These are phyloP conservation scores for Xerocomus amazonicus DNA, from an alignment of 1,284 basidiomycete species.

Conservation along the genomic window DNA sequence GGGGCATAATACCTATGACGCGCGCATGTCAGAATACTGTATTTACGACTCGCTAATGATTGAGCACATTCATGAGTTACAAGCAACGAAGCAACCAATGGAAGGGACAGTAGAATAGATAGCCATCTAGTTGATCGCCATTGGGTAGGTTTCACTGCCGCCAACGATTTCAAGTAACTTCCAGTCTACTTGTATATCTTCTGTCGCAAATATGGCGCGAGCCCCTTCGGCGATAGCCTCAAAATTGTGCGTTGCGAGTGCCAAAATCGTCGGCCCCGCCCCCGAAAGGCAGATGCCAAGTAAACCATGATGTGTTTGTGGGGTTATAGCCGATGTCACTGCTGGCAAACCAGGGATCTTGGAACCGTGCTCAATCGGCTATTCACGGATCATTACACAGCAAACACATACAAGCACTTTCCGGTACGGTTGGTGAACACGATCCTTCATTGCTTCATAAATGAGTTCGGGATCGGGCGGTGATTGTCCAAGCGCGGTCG, in stretches of 20 bases:
- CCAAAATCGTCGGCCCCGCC: slow-evolving; percentile 96
- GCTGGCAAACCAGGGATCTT: slow-evolving; percentile 94
- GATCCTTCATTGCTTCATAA: slow-evolving; percentile 99
- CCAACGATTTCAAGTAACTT: slow-evolving; percentile 65
- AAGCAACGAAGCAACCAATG: too few species aligned
- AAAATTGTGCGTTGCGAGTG: slow-evolving; percentile 86
- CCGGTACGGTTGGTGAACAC: slow-evolving; percentile 96
- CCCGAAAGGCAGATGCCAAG: slow-evolving; percentile 98
- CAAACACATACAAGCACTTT: slow-evolving; percentile 65
- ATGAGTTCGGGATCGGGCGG: slow-evolving; percentile 94
- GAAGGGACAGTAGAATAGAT: not conserved
- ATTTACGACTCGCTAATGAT: slow-evolving; percentile 20
- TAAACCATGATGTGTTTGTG: slow-evolving; percentile 85
- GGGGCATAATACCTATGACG: slow-evolving; percentile 22
- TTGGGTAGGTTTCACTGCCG: slow-evolving; percentile 39
- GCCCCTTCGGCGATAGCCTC: slow-evolving; percentile 83
- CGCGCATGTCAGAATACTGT: slow-evolving; percentile 17
- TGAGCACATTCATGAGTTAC: too few species aligned
- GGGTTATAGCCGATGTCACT: slow-evolving; percentile 87
- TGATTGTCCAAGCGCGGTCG: slow-evolving; percentile 86
- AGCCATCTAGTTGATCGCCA: slow-evolving; percentile 17
- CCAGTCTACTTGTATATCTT: slow-evolving; percentile 81
- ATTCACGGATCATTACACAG: not conserved
- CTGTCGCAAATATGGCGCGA: slow-evolving; percentile 65
- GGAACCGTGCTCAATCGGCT: not conserved